Evolutionary conservation across 2,329 filamentous ascomycete species (phyloP).

Genomic region (Aspergillus tubingensis): DNA sequence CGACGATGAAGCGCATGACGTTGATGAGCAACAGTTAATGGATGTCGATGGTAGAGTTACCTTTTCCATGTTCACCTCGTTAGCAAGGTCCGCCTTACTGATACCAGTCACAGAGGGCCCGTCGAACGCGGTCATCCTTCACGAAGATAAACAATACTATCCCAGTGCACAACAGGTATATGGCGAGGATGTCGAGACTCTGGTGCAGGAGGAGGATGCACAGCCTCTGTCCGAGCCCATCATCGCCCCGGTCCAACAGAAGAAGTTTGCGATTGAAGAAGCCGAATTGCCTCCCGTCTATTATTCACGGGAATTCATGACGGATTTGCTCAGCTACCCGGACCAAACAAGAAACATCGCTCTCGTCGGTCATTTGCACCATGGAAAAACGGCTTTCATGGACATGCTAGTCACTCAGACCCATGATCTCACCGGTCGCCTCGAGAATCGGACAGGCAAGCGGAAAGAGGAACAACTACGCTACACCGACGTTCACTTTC

Average conservation of each 20-base stretch:
- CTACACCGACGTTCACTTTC: constrained; percentile 88
- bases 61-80: background rate
- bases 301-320: constrained; percentile 89
- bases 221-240: constrained; percentile 92
- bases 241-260: constrained; percentile 86
- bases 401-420: constrained; percentile 97
- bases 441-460: constrained; percentile 79
- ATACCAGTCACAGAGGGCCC: constrained; percentile 68
- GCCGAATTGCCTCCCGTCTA: constrained; percentile 83
- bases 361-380: constrained; percentile 88
- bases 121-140: constrained; percentile 94
- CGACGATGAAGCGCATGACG: constrained; percentile 62
- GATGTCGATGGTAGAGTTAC: constrained; percentile 72
- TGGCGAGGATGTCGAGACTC: constrained; percentile 87
- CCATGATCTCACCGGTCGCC: constrained; percentile 76
- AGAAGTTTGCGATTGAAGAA: constrained; percentile 95
- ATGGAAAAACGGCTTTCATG: constrained; percentile 97
- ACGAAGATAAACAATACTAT: constrained; percentile 99
- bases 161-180: constrained; percentile 97
- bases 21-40: constrained; percentile 82
- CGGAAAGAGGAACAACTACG: constrained; percentile 85
- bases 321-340: constrained; percentile 92
- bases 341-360: constrained; percentile 93
- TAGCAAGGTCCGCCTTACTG: background rate
- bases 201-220: constrained; percentile 96